Evolutionary conservation across 495 filamentous ascomycete species (phyloP).

Genomic region (Cenococcum geophilum): DNA sequence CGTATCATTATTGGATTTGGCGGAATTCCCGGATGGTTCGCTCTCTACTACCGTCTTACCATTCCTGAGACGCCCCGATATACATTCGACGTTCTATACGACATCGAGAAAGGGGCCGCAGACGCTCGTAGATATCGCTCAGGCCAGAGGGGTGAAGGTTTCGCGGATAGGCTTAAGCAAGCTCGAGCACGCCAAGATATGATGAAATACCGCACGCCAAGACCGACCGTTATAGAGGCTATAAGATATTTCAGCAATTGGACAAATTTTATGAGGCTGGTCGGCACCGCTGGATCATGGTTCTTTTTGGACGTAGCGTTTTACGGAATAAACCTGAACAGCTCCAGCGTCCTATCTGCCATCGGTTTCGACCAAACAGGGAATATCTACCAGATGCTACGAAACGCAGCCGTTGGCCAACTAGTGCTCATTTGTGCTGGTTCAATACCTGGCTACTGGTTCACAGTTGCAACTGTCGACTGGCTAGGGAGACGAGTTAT

Average conservation of each 20-base stretch:
- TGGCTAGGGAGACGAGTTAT: conserved; percentile 36
- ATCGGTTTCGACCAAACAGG: conserved; percentile 61
- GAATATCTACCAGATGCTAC: conserved; percentile 34
- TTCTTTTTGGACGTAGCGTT: conserved; percentile 73
- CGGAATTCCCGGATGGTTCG: conserved; percentile 67
- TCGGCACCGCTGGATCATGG: conserved; percentile 77
- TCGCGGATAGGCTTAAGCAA: conserved; percentile 56
- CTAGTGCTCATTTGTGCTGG: conserved; percentile 38
- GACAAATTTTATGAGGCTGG: conserved; percentile 60
- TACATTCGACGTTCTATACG: conserved; percentile 73
- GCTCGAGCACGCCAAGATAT: conserved; percentile 45
- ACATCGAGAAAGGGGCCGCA: conserved; percentile 60
- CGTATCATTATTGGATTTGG: conserved; percentile 70
- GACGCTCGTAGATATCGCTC: conserved; percentile 52
- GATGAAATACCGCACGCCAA: conserved; percentile 50
- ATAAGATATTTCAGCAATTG: conserved; percentile 55
- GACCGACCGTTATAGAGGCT: conserved; percentile 50
- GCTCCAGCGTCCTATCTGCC: conserved; percentile 49
- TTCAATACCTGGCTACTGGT: conserved; percentile 40
- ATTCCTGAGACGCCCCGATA: conserved; percentile 79
- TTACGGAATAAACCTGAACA: conserved; percentile 74
- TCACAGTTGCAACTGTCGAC: conserved; percentile 36
- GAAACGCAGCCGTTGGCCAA: conserved; percentile 35
- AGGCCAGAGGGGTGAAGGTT: conserved; percentile 42
- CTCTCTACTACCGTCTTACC: conserved; percentile 78